phyloP scores from a whole-genome alignment of 1,139 yeast genomes.

The Yamadazyma diddensiae region DNA sequence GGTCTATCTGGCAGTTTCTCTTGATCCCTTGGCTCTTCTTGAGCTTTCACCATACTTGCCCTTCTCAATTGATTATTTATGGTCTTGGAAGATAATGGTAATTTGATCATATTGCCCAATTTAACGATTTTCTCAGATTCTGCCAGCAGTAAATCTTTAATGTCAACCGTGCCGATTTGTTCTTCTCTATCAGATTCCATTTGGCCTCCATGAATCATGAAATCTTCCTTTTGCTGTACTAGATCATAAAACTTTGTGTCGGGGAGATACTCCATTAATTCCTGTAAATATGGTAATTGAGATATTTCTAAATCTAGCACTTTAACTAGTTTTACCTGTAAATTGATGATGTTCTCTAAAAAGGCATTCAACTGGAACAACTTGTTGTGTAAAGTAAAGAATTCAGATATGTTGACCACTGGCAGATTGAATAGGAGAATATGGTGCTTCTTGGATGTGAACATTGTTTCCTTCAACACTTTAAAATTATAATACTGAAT shows the following conservation, averaged over 20 bases:
- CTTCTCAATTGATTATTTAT: conserved; percentile 35
- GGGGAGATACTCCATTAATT: conserved; percentile 30
- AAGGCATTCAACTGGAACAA: conserved; percentile 35
- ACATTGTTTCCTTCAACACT: conserved; percentile 24
- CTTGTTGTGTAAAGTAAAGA: conserved; percentile 26
- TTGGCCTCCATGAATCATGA: conserved; percentile 23
- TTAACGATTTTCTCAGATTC: conserved; percentile 30
- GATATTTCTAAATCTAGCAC: conserved; percentile 20
- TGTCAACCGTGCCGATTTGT: conserved; percentile 9
- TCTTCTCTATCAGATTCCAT: conserved; percentile 14
- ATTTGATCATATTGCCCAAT: conserved; percentile 33
- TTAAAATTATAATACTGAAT: conserved; percentile 24
- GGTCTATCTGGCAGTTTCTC: not conserved
- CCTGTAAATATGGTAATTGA: conserved; percentile 34
- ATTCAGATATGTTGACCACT: conserved; percentile 26
- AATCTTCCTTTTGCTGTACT: conserved; percentile 33
- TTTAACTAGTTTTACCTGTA: conserved; percentile 28
- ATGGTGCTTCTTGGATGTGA: no score
- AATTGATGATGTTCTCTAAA: conserved; percentile 35
- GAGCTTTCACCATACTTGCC: conserved; percentile 12
- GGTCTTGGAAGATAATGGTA: conserved; percentile 44
- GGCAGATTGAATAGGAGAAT: conserved; percentile 30
- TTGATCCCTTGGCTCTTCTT: not conserved
- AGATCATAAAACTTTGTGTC: conserved; percentile 33
- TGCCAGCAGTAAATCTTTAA: conserved; percentile 7